Evolutionary conservation across 257 asterid species (phyloP), one percentile per base, ranked within the genome.

Genomic region (Fraxinus quadrangulata): DNA sequence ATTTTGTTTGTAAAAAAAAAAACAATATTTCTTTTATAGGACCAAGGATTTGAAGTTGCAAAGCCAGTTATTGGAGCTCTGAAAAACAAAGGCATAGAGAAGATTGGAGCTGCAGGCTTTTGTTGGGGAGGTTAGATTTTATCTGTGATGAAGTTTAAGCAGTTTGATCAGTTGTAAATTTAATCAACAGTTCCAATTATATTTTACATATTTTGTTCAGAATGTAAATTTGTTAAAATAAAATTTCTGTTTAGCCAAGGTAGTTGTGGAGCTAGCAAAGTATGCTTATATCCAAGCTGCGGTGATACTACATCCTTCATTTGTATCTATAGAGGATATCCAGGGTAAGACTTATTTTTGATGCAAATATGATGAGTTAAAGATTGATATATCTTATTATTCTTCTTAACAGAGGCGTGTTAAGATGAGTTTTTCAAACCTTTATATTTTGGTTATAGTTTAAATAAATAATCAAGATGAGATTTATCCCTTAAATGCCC

Each of bases 101-200:
- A 86, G 81, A 81, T 90, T 23, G 96, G 92, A 77, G 96, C 90
- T 67, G 94, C 54, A 28, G 96, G 96, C 77, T 90, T 87, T 80
- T 90, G 94, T 30, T 90, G 96, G 92, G 94, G 94, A 81, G 94
- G 96, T 89, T 28, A 72, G 72, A 11, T 37, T 30, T 49, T 69
- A 59, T 33, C 47, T 8, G 21, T 3, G 59, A 47, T 47, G 59
- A 14, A 33, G 7, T 47, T 9, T 51, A 33, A 21, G 31, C 33
- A 9, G 33, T 61, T 21, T 24, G 33, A 61, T 24, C 33, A 9
- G 34, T 11, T 61, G 68, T 33, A 16, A 69, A 39, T 30, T 42
- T 79, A 28, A 19, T 72, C 69, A 6, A 31, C 72, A 42, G 45
- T 73, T 45, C 19, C n/a, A 34, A 6, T 71, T 23, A n/a, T 72